Evolutionary conservation across 768 basidiomycete genomes (phyloP).

Genomic region (Multifurca ochricompacta): DNA sequence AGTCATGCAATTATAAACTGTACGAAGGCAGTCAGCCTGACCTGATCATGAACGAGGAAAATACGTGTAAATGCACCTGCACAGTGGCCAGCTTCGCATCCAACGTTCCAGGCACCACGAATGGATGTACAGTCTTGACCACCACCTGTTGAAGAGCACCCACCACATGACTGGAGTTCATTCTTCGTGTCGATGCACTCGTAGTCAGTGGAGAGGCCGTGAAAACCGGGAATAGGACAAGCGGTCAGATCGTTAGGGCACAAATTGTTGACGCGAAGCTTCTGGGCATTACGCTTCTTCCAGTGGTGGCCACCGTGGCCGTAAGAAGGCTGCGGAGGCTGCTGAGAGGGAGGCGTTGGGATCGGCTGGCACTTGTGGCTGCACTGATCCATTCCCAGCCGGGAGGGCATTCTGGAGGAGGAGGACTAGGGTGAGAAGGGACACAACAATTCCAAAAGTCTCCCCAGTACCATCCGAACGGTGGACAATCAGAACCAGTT

Average conservation of each 20-base stretch:
- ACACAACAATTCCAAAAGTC: slow-evolving; percentile 43
- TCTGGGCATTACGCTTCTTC: slow-evolving; percentile 27
- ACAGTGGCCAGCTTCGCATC: slow-evolving; percentile 52
- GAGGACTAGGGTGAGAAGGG: slow-evolving; percentile 38
- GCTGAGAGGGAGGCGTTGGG: slow-evolving; percentile 28
- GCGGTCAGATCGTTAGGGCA: slow-evolving; percentile 51
- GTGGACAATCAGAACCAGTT: slow-evolving; percentile 38
- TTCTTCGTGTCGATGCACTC: slow-evolving; percentile 56
- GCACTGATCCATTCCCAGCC: slow-evolving; percentile 40
- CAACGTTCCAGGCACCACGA: slow-evolving; percentile 56
- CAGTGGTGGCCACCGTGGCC: slow-evolving; percentile 15
- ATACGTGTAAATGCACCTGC: slow-evolving; percentile 34
- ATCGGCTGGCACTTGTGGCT: slow-evolving; percentile 34
- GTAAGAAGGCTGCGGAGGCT: slow-evolving; percentile 33
- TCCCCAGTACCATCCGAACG: slow-evolving; percentile 45
- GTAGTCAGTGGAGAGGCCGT: slow-evolving; percentile 33
- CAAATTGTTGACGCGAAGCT: slow-evolving; percentile 34
- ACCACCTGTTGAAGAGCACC: slow-evolving; percentile 52
- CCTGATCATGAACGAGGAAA: slow-evolving; percentile 1
- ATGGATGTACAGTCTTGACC: slow-evolving; percentile 72
- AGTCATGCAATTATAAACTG: slow-evolving; percentile 44
- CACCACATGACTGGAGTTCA: slow-evolving; percentile 70
- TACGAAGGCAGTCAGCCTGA: background rate
- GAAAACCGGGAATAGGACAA: slow-evolving; percentile 43
- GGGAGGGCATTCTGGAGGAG: slow-evolving; percentile 35